phyloP scores from a whole-genome alignment of 352 stramenopile genomes.

The Hyaloperonospora arabidopsidis region DNA sequence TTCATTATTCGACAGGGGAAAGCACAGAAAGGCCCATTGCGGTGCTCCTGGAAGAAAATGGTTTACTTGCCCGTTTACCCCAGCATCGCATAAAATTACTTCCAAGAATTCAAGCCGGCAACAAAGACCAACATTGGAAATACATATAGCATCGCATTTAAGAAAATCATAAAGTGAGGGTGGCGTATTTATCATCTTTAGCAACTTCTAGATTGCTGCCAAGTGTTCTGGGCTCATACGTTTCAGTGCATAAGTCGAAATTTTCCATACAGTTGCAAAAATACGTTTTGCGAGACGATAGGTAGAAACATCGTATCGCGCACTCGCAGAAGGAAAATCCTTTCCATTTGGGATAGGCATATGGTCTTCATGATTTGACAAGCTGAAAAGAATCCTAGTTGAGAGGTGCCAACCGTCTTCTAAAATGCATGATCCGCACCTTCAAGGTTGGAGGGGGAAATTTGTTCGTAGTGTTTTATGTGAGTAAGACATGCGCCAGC shows the following conservation, averaged over 20 bases:
- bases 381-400: background rate
- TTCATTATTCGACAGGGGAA: background rate
- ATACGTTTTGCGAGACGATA: background rate
- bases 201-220: background rate
- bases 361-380: background rate
- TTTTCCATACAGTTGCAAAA: background rate
- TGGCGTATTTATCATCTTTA: background rate
- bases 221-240: background rate
- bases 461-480: background rate
- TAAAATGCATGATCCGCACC: background rate
- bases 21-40: background rate
- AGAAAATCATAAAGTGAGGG: background rate
- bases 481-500: background rate
- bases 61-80: background rate
- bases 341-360: background rate
- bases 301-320: background rate
- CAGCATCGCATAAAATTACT: background rate
- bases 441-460: background rate
- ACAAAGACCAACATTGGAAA: background rate
- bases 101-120: background rate
- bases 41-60: background rate
- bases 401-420: background rate
- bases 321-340: background rate
- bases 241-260: background rate
- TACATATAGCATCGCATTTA: background rate